Evolutionary conservation across 495 filamentous ascomycete species (phyloP).

Genomic region (Hyphodiscus hymeniophilus): DNA sequence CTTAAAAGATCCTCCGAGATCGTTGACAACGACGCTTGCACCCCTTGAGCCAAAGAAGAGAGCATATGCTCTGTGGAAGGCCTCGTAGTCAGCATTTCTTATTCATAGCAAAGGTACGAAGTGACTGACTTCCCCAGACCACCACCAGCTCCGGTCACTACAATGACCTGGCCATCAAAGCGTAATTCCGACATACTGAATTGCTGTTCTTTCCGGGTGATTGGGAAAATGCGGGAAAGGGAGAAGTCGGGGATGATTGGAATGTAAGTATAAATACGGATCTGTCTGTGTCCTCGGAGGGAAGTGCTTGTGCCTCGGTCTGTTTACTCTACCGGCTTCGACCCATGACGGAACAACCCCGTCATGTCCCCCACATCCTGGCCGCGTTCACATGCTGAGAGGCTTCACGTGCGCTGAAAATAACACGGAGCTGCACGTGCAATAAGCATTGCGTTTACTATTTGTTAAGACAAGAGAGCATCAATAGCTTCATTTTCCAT

Average conservation of each 20-base stretch:
- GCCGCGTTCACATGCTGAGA: not conserved
- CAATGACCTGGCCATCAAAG: slow-evolving; percentile 93
- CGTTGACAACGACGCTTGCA: slow-evolving; percentile 96
- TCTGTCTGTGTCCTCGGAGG: not conserved
- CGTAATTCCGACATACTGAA: slow-evolving; percentile 69
- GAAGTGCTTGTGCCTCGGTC: slow-evolving; percentile 10
- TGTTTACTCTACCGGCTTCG: not conserved
- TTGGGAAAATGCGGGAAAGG: not conserved
- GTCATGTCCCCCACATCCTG: not conserved
- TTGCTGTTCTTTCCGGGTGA: slow-evolving; percentile 2
- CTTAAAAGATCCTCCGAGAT: slow-evolving; percentile 88
- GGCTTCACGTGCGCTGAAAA: not conserved
- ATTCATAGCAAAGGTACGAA: no score
- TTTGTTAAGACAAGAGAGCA: no score
- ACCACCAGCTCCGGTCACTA: slow-evolving; percentile 94
- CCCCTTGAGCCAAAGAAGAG: slow-evolving; percentile 86
- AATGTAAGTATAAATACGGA: not conserved
- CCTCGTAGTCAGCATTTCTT: no score
- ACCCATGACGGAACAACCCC: not conserved
- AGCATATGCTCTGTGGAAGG: no score
- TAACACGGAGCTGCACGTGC: no score
- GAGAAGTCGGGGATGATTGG: not conserved
- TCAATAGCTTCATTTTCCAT: not conserved
- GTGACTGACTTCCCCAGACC: slow-evolving; percentile 57
- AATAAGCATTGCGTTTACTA: no score